Evolutionary conservation across 352 stramenopile genomes (phyloP).

Genomic region (Globisporangium perplexum): DNA sequence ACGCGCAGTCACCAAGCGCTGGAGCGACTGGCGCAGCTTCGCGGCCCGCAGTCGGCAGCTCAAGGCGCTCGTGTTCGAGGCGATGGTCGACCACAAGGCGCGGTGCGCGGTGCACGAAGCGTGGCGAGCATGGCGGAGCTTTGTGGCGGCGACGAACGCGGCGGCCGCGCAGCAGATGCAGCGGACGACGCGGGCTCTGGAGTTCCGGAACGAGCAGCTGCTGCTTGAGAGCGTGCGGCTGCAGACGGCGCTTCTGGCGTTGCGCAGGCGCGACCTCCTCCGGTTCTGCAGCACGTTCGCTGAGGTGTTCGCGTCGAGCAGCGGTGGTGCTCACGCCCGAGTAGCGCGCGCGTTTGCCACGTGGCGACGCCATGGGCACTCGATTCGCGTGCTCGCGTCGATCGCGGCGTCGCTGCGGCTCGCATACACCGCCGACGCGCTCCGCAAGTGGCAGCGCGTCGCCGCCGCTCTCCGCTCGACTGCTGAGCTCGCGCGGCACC

Average conservation of each 20-base stretch:
- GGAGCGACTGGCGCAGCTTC: conserved; percentile 2
- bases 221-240: conserved; percentile 17
- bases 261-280: conserved; percentile 9
- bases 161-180: conserved; percentile 9
- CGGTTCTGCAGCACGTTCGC: conserved; percentile 8
- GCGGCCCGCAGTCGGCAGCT: neutral
- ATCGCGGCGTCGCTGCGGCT: neutral
- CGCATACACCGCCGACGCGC: neutral
- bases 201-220: conserved; percentile 17
- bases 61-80: conserved; percentile 9
- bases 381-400: neutral
- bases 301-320: conserved; percentile 4
- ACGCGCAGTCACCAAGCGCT: neutral
- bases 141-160: neutral
- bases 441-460: neutral
- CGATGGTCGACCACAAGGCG: neutral
- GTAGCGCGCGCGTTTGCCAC: conserved; percentile 5
- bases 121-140: conserved; percentile 9
- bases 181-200: conserved; percentile 11
- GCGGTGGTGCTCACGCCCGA: neutral
- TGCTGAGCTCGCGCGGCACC: neutral
- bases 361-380: neutral
- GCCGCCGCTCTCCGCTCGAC: neutral
- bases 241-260: conserved; percentile 3
- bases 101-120: neutral